Evolutionary conservation across 2,329 filamentous ascomycete genomes (phyloP).

Genomic region (Aspergillus phoenicis): DNA sequence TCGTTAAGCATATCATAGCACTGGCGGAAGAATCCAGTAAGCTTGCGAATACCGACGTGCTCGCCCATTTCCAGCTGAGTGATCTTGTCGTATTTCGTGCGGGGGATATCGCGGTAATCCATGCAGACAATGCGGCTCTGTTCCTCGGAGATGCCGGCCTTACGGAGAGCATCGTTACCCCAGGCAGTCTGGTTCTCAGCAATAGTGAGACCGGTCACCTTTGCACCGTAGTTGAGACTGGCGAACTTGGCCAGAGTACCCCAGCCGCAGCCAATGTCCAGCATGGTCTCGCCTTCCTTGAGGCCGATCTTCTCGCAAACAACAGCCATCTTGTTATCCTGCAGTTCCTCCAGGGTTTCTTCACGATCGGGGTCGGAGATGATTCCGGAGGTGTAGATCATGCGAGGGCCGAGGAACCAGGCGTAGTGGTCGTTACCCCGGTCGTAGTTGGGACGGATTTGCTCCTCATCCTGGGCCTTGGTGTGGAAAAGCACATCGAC

Average conservation of each 20-base stretch:
- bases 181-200: constrained; percentile 87
- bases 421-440: constrained; percentile 37
- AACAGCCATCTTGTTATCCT: constrained; percentile 88
- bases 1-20: constrained; percentile 88
- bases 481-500: constrained; percentile 33
- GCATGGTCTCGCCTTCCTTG: constrained; percentile 71
- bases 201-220: constrained; percentile 72
- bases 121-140: constrained; percentile 87
- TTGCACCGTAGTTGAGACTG: constrained; percentile 77
- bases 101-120: constrained; percentile 89
- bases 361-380: constrained; percentile 32
- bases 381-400: constrained; percentile 39
- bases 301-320: constrained; percentile 88
- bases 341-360: constrained; percentile 38
- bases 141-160: constrained; percentile 72
- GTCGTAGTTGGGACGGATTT: constrained; percentile 37
- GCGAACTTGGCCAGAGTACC: constrained; percentile 86
- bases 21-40: constrained; percentile 73
- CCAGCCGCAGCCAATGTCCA: constrained; percentile 92
- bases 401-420: constrained; percentile 39
- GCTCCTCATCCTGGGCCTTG: constrained; percentile 35
- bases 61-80: constrained; percentile 93
- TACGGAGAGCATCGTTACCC: constrained; percentile 80
- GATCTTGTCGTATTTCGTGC: constrained; percentile 80
- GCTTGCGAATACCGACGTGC: constrained; percentile 85